phyloP scores from a whole-genome alignment of 164 flowering plant species.

The Kalanchoe fedtschenkoi region DNA sequence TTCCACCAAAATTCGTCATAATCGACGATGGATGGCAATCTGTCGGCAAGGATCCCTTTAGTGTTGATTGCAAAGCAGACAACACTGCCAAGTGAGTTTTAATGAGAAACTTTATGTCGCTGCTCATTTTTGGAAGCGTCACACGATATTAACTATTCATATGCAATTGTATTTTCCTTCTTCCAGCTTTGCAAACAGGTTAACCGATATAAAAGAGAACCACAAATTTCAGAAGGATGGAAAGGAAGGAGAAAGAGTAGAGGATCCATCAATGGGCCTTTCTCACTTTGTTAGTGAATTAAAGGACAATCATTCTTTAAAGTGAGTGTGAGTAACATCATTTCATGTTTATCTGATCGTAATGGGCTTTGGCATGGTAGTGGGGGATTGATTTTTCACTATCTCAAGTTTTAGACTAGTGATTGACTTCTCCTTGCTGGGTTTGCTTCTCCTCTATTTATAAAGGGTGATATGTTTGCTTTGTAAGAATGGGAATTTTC shows the following conservation, averaged over 20 bases:
- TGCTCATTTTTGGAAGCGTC: not conserved
- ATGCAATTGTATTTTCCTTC: too few relatives aligned
- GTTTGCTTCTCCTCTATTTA: too few relatives aligned
- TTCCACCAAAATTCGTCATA: slow-evolving; percentile 78
- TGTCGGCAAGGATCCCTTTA: slow-evolving; percentile 53
- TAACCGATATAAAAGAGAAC: slow-evolving; percentile 86
- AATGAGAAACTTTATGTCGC: not conserved
- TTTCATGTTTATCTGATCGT: too few relatives aligned
- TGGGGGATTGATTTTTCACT: too few relatives aligned
- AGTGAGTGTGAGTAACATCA: too few relatives aligned
- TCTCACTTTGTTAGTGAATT: slow-evolving; percentile 69
- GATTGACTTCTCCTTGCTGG: too few relatives aligned
- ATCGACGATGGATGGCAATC: slow-evolving; percentile 99
- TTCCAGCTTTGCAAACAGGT: slow-evolving; percentile 89
- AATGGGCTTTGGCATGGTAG: too few relatives aligned
- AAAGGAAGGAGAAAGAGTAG: slow-evolving; percentile 27
- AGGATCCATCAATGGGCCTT: too few relatives aligned
- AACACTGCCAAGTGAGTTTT: slow-evolving; percentile 66
- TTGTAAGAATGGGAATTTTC: too few relatives aligned
- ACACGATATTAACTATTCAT: not conserved
- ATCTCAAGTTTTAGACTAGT: too few relatives aligned
- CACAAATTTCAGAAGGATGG: slow-evolving; percentile 70
- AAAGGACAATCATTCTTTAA: slow-evolving; percentile 56
- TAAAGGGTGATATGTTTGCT: too few relatives aligned
- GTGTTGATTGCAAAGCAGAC: slow-evolving; percentile 28